Evolutionary conservation across 2,329 filamentous ascomycete species (phyloP), one percentile per base, ranked within the genome.

Genomic region (Xenoacremonium recifei): DNA sequence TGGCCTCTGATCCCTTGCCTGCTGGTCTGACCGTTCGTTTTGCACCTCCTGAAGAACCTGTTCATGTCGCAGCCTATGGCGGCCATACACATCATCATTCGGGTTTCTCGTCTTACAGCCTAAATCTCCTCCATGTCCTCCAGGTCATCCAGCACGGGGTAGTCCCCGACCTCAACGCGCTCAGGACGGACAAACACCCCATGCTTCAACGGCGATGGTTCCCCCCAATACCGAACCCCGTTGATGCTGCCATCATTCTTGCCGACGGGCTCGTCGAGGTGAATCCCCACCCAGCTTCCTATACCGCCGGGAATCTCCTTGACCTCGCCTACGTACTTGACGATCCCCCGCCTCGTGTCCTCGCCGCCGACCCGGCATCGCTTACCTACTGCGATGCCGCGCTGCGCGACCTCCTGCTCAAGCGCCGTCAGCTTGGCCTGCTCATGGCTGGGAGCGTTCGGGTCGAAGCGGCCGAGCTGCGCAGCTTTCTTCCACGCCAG

Each of bases 401-500:
- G 80, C 41, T 78, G 76, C 50, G 77, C 71, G 50, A 96, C 74
- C 59, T 95, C 89, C 42, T 79, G 78, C 51, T 83, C 75, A 31
- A 84, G 76, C 29, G 84, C 83, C 13, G 79, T 76, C 43, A 87
- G 71, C 63, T 87, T 87, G 49, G 87, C 79, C 61, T 88, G 76
- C 62, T 90, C 84, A 17, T 86, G 79, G 46, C 75, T 80, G 15
- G 87, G 82, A 6, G 90, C 89, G 55, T 85, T 76, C 11, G 93
- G 93, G 62, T 97, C 89, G 68, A 99, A 99, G 25, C 93, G 88
- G 37, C 93, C 93, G n/a, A 97, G 80, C 64, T 95, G 91, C 66
- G 96, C 84, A n/a, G 82, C 73, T 70, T 88, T 92, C 70, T 99
- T 99, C 90, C 90, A 97, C 5, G 91, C 88, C 18, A 96, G 79